phyloP scores from a whole-genome alignment of 495 filamentous ascomycete genomes.

The Aspergillus carlsbadensis region DNA sequence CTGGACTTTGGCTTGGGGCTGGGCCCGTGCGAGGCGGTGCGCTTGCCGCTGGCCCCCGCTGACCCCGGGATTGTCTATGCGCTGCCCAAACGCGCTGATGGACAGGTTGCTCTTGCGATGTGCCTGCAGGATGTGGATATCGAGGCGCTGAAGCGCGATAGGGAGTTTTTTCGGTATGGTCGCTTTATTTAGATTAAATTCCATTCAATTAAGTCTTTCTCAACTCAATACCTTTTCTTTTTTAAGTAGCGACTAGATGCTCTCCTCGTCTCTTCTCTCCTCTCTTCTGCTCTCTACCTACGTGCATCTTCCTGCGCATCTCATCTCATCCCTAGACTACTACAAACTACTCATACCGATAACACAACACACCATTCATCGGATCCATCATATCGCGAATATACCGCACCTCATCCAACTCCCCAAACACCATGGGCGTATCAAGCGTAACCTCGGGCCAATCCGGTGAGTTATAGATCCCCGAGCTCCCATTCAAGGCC shows the following conservation, averaged over 20 bases:
- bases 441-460: conserved; percentile 2
- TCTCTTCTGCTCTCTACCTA: too few relatives aligned
- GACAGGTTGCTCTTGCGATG: conserved; percentile 37
- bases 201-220: conserved; percentile 14
- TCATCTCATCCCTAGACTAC: background rate
- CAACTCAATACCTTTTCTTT: conserved; percentile 13
- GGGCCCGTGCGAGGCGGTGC: conserved; percentile 42
- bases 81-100: conserved; percentile 35
- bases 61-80: conserved; percentile 37
- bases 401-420: background rate
- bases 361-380: background rate
- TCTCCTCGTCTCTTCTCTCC: too few relatives aligned
- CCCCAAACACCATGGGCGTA: background rate
- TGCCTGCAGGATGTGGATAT: conserved; percentile 47
- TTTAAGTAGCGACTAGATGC: too few relatives aligned
- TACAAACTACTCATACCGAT: background rate
- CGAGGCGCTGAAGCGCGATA: conserved; percentile 33
- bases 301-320: conserved; percentile 14
- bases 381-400: background rate
- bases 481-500: background rate
- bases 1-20: conserved; percentile 24
- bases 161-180: conserved; percentile 16
- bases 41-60: conserved; percentile 42
- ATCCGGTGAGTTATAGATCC: background rate
- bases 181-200: conserved; percentile 10